Evolutionary conservation across 306 rosid genomes (phyloP), one percentile per base, ranked within the genome.

Genomic region (Hylodesmum podocarpum): DNA sequence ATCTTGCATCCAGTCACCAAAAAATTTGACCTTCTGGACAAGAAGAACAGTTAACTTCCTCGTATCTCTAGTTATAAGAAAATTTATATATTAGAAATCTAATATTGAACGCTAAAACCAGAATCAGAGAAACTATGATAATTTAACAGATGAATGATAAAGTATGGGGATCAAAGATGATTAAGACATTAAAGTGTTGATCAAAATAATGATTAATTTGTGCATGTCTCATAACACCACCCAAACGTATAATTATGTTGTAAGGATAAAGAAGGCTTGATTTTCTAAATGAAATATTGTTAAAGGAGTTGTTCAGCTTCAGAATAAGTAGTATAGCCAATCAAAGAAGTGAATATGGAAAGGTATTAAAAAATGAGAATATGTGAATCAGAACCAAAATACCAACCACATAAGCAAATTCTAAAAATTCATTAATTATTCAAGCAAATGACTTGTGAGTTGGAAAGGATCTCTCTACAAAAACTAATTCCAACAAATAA

Each of bases 121-220:
- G 28, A 68, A 70, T 28, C 11, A 43, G 66, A 57, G 25, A 43
- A 28, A 68, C 51, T 68, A 43, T 10, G 18, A 27, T 36, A 78
- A 57, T 64, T 62, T 40, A 75, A 64, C 41, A 57, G 50, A 72
- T 15, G 29, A 21, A 19, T 24, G 74, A 63, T 70, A 41, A 24
- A 51, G 27, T 11, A 31, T 2, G 27, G 40, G 66, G 33, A 47
- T 46, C 21, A 1, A 46, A 11, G 73, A 64, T 33, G 22, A 25
- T 44, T 19, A 54, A 55, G 53, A 68, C 47, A 59, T 70, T 18
- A 50, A 29, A 34, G 10, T 11, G 53, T 59, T 19, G 28, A 70
- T 57, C 63, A 36, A 66, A 65, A 47, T 65, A 41, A 54, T 22
- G 16, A 75, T 25, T 13, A 66, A 43, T 66, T 41, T 16, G 28